Evolutionary conservation across 768 basidiomycete genomes (phyloP).

Genomic region (Termitomyces sp.): DNA sequence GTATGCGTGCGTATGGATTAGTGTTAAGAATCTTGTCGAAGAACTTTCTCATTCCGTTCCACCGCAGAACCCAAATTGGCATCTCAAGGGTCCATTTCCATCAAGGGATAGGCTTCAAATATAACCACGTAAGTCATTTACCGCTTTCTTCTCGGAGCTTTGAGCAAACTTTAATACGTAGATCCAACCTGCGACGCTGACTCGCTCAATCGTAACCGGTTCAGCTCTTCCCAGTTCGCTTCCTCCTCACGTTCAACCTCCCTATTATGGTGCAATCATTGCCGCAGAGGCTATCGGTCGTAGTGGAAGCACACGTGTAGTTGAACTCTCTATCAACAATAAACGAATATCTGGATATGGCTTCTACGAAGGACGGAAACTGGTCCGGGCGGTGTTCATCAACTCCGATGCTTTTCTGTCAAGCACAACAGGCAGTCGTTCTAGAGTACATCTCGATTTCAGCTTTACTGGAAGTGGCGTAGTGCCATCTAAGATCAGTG

Average conservation of each 20-base stretch:
- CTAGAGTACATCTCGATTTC: slow-evolving; percentile 36
- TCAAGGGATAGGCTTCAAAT: slow-evolving; percentile 67
- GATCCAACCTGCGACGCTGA: slow-evolving; percentile 61
- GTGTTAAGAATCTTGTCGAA: too few species aligned
- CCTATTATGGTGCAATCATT: slow-evolving; percentile 62
- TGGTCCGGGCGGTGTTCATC: slow-evolving; percentile 51
- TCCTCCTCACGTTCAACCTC: slow-evolving; percentile 57
- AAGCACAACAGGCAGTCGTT: slow-evolving; percentile 24
- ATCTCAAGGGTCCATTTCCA: slow-evolving; percentile 58
- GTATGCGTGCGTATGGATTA: slow-evolving; percentile 31
- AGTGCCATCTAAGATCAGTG: slow-evolving; percentile 25
- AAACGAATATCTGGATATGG: slow-evolving; percentile 54
- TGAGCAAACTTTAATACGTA: slow-evolving; percentile 16
- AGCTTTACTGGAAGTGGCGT: slow-evolving; percentile 24
- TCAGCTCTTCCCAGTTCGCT: slow-evolving; percentile 41
- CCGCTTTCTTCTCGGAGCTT: neutral
- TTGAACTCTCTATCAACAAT: slow-evolving; percentile 44
- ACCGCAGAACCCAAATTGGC: slow-evolving; percentile 27
- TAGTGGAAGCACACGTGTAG: slow-evolving; percentile 29
- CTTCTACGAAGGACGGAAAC: slow-evolving; percentile 39
- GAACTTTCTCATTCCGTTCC: neutral
- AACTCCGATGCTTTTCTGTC: slow-evolving; percentile 49
- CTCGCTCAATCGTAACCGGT: slow-evolving; percentile 52
- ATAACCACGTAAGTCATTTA: slow-evolving; percentile 43
- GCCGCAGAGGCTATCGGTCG: slow-evolving; percentile 51